These are phyloP conservation scores for Ambispora gerdemannii DNA, from an alignment of 192 early-diverging fungal genomes.

Conservation along the genomic window DNA sequence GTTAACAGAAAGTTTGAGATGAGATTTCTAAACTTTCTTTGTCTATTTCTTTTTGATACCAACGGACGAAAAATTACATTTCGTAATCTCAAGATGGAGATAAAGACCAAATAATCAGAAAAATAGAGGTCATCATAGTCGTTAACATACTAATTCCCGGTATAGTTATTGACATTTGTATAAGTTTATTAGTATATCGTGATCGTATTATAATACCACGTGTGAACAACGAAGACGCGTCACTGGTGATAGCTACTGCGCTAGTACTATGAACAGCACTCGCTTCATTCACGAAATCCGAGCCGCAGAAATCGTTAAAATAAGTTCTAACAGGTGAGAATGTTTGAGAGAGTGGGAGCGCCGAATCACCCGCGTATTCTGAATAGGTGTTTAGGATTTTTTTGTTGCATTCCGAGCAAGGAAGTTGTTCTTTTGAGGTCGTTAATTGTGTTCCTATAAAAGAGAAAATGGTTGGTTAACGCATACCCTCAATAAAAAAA, in stretches of 20 bases:
- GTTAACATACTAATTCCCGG: too few relatives aligned
- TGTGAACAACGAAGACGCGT: not conserved
- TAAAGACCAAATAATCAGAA: too few relatives aligned
- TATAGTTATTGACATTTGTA: too few relatives aligned
- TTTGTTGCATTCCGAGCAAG: constrained; percentile 14
- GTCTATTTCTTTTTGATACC: too few relatives aligned
- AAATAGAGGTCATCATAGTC: too few relatives aligned
- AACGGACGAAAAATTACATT: too few relatives aligned
- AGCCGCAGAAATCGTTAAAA: not conserved
- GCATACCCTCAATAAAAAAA: constrained; percentile 2
- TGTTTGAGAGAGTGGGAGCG: not conserved
- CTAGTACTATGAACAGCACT: not conserved
- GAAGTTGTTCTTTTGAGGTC: not conserved
- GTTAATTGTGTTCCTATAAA: not conserved
- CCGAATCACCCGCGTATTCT: not conserved
- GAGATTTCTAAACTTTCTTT: too few relatives aligned
- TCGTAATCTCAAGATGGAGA: too few relatives aligned
- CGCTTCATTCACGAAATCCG: not conserved
- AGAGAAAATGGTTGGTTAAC: not conserved
- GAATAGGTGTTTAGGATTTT: constrained; percentile 11
- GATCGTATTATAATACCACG: too few relatives aligned
- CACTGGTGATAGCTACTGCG: not conserved
- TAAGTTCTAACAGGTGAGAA: not conserved
- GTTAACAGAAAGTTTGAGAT: too few relatives aligned
- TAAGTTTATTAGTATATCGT: too few relatives aligned